Conservation (phyloP, 2,329 filamentous ascomycete genomes). For the Huntiella omanensis region DNA sequence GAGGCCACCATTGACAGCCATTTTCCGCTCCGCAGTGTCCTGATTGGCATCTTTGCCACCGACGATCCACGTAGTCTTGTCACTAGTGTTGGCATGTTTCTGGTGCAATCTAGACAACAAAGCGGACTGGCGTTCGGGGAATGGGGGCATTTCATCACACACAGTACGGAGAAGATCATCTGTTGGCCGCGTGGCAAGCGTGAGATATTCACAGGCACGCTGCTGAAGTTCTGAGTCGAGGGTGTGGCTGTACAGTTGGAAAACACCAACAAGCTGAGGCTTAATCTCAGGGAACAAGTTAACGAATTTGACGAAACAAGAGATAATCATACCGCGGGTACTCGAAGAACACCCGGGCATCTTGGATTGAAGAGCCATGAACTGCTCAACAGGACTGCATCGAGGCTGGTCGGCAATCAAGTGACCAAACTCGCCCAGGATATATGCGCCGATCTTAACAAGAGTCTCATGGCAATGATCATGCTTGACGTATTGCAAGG, state of each 20-base stretch:
- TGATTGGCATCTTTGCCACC: conserved; percentile 86
- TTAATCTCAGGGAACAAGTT: conserved; percentile 98
- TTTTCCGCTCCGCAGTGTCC: conserved; percentile 58
- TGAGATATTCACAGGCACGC: conserved; percentile 84
- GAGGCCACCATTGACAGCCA: conserved; percentile 64
- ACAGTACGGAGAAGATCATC: conserved; percentile 86
- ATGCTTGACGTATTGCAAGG: conserved; percentile 76
- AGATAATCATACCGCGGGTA: conserved; percentile 84
- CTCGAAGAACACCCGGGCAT: conserved; percentile 73
- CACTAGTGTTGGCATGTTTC: conserved; percentile 80
- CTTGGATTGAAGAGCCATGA: conserved; percentile 78
- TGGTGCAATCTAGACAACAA: conserved; percentile 82
- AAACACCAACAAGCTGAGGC: conserved; percentile 76
- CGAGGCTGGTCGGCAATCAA: conserved; percentile 80
- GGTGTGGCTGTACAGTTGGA: conserved; percentile 82
- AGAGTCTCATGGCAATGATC: conserved; percentile 92
- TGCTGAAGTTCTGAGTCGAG: conserved; percentile 92
- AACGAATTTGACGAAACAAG: conserved; percentile 92
- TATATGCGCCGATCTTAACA: conserved; percentile 93
- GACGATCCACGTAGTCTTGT: conserved; percentile 95
- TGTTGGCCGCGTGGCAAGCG: conserved; percentile 64
- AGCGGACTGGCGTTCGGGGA: conserved; percentile 84
- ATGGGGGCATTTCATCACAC: conserved; percentile 97
- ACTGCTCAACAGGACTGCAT: conserved; percentile 94
- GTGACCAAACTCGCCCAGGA: conserved; percentile 92